These are phyloP conservation scores for Mycena metata DNA, from an alignment of 768 basidiomycete genomes.

Conservation along the genomic window DNA sequence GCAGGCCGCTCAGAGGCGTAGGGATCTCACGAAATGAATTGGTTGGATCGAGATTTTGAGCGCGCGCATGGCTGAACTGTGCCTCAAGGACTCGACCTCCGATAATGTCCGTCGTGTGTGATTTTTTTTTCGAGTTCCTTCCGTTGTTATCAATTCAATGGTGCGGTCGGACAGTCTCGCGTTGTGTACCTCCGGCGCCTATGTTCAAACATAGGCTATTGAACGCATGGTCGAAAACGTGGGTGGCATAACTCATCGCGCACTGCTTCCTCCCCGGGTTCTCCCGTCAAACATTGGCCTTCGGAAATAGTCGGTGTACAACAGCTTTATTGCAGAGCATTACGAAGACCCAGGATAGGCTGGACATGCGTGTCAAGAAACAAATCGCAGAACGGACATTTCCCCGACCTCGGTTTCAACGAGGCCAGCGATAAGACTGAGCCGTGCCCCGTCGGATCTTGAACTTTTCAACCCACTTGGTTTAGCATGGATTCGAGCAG, in stretches of 20 bases:
- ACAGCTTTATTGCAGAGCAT: neutral
- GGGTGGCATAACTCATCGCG: neutral
- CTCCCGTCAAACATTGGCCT: too few species aligned
- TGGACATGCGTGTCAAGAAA: too few species aligned
- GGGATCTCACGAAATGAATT: constrained; percentile 2
- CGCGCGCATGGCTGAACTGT: neutral
- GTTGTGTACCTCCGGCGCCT: neutral
- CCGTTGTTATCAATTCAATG: neutral
- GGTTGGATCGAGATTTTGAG: neutral
- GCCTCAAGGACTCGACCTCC: neutral
- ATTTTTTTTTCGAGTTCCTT: neutral
- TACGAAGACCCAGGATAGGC: neutral
- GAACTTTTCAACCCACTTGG: neutral
- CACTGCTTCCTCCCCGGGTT: too few species aligned
- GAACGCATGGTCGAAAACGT: constrained; percentile 8
- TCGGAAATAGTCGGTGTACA: neutral
- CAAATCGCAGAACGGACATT: too few species aligned
- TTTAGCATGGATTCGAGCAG: neutral
- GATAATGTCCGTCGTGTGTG: constrained; percentile 3
- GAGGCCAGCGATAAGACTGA: too few species aligned
- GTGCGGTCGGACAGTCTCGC: neutral
- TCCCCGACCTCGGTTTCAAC: too few species aligned
- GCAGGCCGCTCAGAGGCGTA: neutral
- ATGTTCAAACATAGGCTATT: constrained; percentile 13
- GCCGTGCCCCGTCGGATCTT: too few species aligned